Conservation (phyloP, 495 filamentous ascomycete genomes). For the Tuber indicum region DNA sequence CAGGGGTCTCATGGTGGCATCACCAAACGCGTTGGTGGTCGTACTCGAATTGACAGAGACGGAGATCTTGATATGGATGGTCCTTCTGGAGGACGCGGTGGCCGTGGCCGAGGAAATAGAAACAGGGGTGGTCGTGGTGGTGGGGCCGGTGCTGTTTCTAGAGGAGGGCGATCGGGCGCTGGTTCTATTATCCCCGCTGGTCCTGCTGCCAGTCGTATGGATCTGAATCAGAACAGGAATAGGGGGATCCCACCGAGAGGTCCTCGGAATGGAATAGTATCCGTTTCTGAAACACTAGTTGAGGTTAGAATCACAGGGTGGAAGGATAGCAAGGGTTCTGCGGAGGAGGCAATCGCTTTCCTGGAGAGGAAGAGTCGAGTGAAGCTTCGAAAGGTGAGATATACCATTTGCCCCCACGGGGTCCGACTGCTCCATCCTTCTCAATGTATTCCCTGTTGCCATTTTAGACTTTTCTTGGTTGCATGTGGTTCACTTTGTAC, state of each 20-base stretch:
- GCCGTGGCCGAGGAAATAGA: conserved; percentile 18
- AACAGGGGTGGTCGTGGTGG: conserved; percentile 43
- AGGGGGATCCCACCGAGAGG: conserved; percentile 30
- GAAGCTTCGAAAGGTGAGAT: conserved; percentile 80
- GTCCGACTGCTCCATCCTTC: neutral
- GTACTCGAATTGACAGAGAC: conserved; percentile 61
- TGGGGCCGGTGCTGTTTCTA: conserved; percentile 41
- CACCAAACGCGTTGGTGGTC: conserved; percentile 55
- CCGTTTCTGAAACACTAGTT: conserved; percentile 12
- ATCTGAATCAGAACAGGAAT: conserved; percentile 19
- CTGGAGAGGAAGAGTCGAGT: conserved; percentile 73
- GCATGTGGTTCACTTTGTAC: conserved; percentile 29
- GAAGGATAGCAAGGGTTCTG: conserved; percentile 69
- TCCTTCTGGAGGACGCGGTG: conserved; percentile 44
- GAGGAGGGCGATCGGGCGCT: conserved; percentile 31
- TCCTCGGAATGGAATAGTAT: conserved; percentile 10
- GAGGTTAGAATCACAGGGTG: conserved; percentile 51
- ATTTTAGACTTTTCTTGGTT: neutral
- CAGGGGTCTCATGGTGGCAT: conserved; percentile 57
- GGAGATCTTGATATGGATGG: conserved; percentile 76
- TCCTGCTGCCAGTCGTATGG: conserved; percentile 27
- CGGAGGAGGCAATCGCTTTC: conserved; percentile 64
- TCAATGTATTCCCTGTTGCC: neutral
- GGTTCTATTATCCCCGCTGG: conserved; percentile 30
- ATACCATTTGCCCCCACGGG: conserved; percentile 33